Conservation (phyloP, 306 rosid genomes). For the Prinsepia uniflora region DNA sequence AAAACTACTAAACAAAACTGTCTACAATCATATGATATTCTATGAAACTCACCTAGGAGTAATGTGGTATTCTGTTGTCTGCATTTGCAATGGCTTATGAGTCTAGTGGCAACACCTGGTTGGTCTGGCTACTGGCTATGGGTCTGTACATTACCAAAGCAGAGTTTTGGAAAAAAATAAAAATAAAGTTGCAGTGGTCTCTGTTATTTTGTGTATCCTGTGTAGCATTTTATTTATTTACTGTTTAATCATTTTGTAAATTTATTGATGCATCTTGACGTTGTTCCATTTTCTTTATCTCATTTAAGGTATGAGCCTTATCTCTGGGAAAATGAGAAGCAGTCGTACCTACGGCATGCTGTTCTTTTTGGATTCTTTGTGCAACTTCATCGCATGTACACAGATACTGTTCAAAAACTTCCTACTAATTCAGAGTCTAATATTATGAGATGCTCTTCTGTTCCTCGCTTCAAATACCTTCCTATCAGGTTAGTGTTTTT, state of each 20-base stretch:
- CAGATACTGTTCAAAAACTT: conserved; percentile 84
- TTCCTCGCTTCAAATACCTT: conserved; percentile 96
- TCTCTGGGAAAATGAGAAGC: conserved; percentile 98
- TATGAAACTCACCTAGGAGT: background rate
- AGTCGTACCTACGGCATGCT: conserved; percentile 88
- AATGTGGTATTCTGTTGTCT: background rate
- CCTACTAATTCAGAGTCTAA: conserved; percentile 96
- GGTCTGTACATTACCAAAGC: background rate
- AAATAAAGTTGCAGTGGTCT: background rate
- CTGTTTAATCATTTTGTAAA: background rate
- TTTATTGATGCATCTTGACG: background rate
- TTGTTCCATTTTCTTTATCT: conserved; percentile 19
- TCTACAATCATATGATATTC: too few species aligned
- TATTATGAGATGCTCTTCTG: conserved; percentile 88
- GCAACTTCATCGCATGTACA: conserved; percentile 90
- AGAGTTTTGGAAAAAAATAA: background rate
- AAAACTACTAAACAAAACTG: too few species aligned
- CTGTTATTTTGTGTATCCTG: background rate
- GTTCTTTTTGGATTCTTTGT: conserved; percentile 97
- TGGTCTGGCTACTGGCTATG: background rate
- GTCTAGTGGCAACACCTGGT: background rate
- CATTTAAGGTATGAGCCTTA: conserved; percentile 77
- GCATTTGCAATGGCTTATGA: background rate
- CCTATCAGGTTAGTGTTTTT: conserved; percentile 80
- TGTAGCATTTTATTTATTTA: background rate